Evolutionary conservation across 345 rosid genomes (phyloP), one percentile per base, ranked within the genome.

Genomic region (Orychophragmus violaceus): DNA sequence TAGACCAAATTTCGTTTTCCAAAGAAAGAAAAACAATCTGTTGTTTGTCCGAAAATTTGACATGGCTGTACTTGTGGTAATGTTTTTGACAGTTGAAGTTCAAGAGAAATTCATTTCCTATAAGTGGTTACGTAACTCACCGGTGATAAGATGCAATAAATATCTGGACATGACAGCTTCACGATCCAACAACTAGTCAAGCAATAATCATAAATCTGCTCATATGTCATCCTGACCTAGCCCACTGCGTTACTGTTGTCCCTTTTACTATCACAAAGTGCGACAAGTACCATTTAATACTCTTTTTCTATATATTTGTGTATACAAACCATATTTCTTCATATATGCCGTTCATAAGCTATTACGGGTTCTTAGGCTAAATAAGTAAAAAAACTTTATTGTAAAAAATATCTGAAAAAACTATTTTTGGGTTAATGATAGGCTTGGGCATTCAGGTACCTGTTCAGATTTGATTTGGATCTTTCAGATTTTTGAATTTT

Each of bases 101-200:
- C 10, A 17, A 18, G 45, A 41, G 46, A 41, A 6, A 45, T 8
- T 27, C 13, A 27, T 14, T 14, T 27, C 6, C 28, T 24, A 49
- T 13, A 18, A 60, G 25, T 59, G 42, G 29, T 39, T 10, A 48
- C 33, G 37, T 11, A 50, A 50, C 35, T 39, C 44, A 51, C 36
- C 8, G 50, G 22, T 69, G 44, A 21, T 12, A 30, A 23, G 30
- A 32, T 53, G 63, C 63, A 70, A 53, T 71, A 71, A 71, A 62
- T 62, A 32, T 32, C 18, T 10, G 48, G 37, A 18, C 18, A 70
- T 29, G 66, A 52, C 61, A 61, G 68, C 27, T 55, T 64, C 58
- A 35, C 33, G 64, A 71, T 63, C 42, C 35, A 59, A 33, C 29
- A 35, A 51, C 16, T 29, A 59, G 33, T 14, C 9, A 28, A 59